Conservation (phyloP, 148 eudicot species). For the Diospyros lotus region DNA sequence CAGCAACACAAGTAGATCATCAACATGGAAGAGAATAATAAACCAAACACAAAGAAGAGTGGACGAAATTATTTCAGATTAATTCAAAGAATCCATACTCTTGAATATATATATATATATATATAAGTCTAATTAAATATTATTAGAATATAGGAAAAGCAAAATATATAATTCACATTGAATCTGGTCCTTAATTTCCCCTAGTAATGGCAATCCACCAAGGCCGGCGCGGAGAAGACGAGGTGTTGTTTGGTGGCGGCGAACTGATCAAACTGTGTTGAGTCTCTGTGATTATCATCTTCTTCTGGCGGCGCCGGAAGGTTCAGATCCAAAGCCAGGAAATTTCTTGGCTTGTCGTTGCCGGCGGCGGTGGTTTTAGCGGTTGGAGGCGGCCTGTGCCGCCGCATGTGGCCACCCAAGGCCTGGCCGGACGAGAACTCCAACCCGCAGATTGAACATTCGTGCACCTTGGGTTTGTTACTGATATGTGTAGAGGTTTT, state of each 20-base stretch:
- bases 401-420: conserved; percentile 92
- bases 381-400: conserved; percentile 44
- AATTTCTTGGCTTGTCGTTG: conserved; percentile 14
- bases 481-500: not conserved
- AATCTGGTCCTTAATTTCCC: not conserved
- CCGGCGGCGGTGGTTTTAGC: not conserved
- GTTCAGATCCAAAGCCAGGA: conserved; percentile 64
- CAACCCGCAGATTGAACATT: conserved; percentile 84
- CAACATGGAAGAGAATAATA: conserved; percentile 5
- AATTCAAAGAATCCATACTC: not conserved
- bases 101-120: not conserved
- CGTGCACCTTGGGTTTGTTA: conserved; percentile 45
- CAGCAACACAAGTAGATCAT: conserved; percentile 18
- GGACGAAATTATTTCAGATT: too few species aligned
- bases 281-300: conserved; percentile 33
- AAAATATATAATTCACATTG: conserved; percentile 8
- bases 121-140: not conserved
- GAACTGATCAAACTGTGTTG: conserved; percentile 13
- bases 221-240: conserved; percentile 35
- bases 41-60: not conserved
- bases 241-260: conserved; percentile 18
- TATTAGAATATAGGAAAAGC: too few species aligned
- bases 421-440: conserved; percentile 92
- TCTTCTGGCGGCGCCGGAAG: conserved; percentile 75
- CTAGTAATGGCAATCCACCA: conserved; percentile 47